Evolutionary conservation across 2,329 filamentous ascomycete genomes (phyloP), one percentile per base, ranked within the genome.

Genomic region (Emydomyces testavorans): DNA sequence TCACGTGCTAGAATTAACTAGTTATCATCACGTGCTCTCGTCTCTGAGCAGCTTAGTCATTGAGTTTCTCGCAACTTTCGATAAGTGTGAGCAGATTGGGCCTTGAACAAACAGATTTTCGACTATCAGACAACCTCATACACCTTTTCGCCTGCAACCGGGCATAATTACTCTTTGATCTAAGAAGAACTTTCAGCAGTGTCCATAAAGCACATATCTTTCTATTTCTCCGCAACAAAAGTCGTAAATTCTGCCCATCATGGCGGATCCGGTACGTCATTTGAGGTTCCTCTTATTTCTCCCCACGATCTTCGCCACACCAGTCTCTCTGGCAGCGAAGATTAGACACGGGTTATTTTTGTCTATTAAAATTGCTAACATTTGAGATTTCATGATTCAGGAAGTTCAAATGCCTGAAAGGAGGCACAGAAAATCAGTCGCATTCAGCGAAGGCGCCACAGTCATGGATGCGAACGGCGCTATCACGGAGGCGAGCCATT

Each of bases 391-490:
- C 3, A 50, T 50, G 45, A 39, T 50, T 48, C 52, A 72, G 70
- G 67, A 71, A 60, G 64, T 68, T 45, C 37, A 48, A 13, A 18
- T 54, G 36, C 51, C 52, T 26, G 52, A 53, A 31, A 53, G 46
- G 29, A 88, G 85, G 68, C 80, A 83, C 62, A 84, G 89, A 71
- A 94, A 96, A 72, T 93, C 87, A 39, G 90, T 96, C 62, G 82
- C 88, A 56, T 96, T 96, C 68, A 89, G 83, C 65, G 85, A 92
- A 69, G 85, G 86, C 62, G 79, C 86, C 60, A 78, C 85, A 56
- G 80, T 94, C 60, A 89, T 95, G 66, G 85, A 94, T 73, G 79
- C 80, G 68, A 85, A 94, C 75, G 90, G 90, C 60, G 79, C 82
- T 64, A 80, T 95, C 64, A 86, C 79, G 65, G 79, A 85, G 66